phyloP scores from a whole-genome alignment of 1,139 yeast species.

The Geotrichum klebahnii region DNA sequence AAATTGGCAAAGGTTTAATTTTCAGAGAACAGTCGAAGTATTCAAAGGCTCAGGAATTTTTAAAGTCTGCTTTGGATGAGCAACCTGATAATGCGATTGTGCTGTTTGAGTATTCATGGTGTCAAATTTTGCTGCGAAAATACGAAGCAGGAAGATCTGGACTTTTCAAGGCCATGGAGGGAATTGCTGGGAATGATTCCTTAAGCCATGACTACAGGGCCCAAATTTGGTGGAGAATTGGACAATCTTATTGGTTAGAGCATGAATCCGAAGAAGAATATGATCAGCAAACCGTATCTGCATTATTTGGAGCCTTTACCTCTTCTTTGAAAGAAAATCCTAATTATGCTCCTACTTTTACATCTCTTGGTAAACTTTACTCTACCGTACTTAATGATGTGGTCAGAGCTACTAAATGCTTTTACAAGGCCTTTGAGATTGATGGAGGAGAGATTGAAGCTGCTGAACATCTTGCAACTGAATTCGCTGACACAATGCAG shows the following conservation, averaged over 20 bases:
- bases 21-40: constrained; percentile 61
- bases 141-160: constrained; percentile 53
- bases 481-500: constrained; percentile 61
- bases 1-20: constrained; percentile 78
- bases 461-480: constrained; percentile 65
- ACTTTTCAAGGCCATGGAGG: constrained; percentile 45
- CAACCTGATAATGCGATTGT: constrained; percentile 60
- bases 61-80: constrained; percentile 49
- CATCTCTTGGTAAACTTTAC: constrained; percentile 73
- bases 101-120: constrained; percentile 73
- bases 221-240: constrained; percentile 63
- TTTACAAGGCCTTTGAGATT: constrained; percentile 82
- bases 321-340: constrained; percentile 61
- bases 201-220: constrained; percentile 57
- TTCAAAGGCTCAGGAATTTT: constrained; percentile 49
- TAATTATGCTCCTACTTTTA: constrained; percentile 69
- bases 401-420: constrained; percentile 77
- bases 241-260: constrained; percentile 51
- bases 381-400: constrained; percentile 54
- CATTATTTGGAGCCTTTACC: constrained; percentile 53
- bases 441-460: constrained; percentile 73
- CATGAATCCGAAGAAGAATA: constrained; percentile 29
- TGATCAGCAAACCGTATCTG: constrained; percentile 28
- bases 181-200: constrained; percentile 50
- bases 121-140: constrained; percentile 55